Evolutionary conservation across 768 basidiomycete species (phyloP), one percentile per base, ranked within the genome.

Genomic region (Mycena indigotica): DNA sequence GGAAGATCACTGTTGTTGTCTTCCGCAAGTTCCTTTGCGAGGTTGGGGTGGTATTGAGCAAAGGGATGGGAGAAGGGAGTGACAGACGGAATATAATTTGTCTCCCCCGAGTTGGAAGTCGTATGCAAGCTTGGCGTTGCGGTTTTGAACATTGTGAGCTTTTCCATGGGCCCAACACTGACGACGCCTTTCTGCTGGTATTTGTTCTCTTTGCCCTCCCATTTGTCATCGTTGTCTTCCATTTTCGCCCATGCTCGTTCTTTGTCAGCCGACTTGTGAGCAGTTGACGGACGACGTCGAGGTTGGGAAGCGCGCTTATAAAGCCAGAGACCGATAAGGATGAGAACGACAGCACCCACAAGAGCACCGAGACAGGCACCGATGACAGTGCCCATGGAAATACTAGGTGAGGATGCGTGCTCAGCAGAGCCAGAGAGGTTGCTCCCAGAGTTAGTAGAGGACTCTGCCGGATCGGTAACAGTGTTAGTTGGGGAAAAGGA

Each of bases 81-180:
- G 46, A 63, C 72, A 53, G 80, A 73, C 39, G 72, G 67, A 23
- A 71, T 64, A 48, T 74, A 71, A 30, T 78, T 75, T 3, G 80
- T 77, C 2, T 65, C 66, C 6, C 79, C 78, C 56, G 78, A 77
- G 65, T 75, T 71, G 44, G 81, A 81, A 6, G 72, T 78, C 16
- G 86, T 85, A 40, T 78, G 74, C 35, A 81, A 72, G 66, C 84
- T 86, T 4, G 79, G 79, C 0, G 77, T 68, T 35, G 82, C 77
- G 65, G 83, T 85, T 71, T 85, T 83, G 75, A 89, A 86, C 84
- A 87, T 84, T 32, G 79, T 84, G 54, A 86, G 79, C 64, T 81
- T 83, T 67, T 84, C 81, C 79, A 84, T 82, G 28, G 84, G 77
- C 2, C 75, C 77, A 5, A 81, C 73, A 45, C 72, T 70, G 39